Percentiles rank a stretch among this genome's conserved stretches.
phyloP scores from a whole-genome alignment of 257 asterid genomes.

The Fraxinus quadrangulata region DNA sequence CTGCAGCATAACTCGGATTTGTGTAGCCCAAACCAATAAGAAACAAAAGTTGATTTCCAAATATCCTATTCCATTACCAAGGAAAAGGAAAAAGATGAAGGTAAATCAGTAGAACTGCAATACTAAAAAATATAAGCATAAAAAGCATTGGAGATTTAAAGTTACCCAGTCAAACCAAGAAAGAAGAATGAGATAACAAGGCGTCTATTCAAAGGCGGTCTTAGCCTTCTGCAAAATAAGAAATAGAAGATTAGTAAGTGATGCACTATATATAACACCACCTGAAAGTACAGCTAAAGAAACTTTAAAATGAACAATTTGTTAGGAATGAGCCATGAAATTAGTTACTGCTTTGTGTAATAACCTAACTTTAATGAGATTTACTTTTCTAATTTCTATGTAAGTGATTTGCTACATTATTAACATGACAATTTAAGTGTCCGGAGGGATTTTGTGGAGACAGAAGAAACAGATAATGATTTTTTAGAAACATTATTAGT shows the following conservation, averaged over 20 bases:
- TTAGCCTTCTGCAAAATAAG: conserved; percentile 59
- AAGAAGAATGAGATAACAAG: conserved; percentile 71
- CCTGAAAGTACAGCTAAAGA: conserved; percentile 1
- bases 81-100: conserved; percentile 12
- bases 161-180: conserved; percentile 97
- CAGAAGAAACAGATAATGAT: neutral
- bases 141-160: conserved; percentile 20
- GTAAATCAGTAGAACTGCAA: conserved; percentile 24
- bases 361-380: neutral
- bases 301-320: neutral
- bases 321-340: neutral
- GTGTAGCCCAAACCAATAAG: conserved; percentile 96
- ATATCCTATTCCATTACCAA: conserved; percentile 57
- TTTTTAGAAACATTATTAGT: neutral
- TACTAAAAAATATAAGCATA: conserved; percentile 12
- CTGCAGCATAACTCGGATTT: conserved; percentile 95
- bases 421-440: neutral
- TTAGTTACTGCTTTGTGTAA: neutral
- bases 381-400: neutral
- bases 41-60: conserved; percentile 93
- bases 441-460: neutral
- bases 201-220: conserved; percentile 68
- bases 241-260: conserved; percentile 16
- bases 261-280: neutral
- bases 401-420: neutral